Base-by-base conservation (phyloP, 345 rosid species). In the Trapa incisa region DNA sequence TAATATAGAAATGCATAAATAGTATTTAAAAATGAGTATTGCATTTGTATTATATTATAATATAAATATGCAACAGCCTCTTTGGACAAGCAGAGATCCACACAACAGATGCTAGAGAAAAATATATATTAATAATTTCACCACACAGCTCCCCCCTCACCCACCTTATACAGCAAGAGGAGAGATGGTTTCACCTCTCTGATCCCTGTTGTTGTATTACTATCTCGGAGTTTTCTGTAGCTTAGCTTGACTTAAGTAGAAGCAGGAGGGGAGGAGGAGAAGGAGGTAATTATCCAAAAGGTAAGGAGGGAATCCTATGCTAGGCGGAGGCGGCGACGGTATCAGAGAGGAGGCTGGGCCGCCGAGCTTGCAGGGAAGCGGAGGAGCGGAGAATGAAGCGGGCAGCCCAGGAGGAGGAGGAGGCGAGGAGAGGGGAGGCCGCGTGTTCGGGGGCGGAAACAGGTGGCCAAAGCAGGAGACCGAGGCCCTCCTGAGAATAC, bases 381-480 rank as follows among this genome's bases (percentile, higher is more conserved):
- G 32, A 12, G 64, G 48, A 22, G 29, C 29, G 16, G 50, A 57
- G 22, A 48, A 37, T 12, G 64, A 58, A 15, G 63, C 47, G 4
- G 37, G 54, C 14, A 0, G 22, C 33, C 43, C 61, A 64, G 17
- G 74, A 10, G 29, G 58, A 48, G 17, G 69, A 37, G 61, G 58
- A 38, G 17, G 69, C 38, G 61, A 66, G 69, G 54, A 65, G 58
- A 50, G 63, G 69, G 69, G 63, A 65, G 69, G 67, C 47, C 17
- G 63, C 5, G 13, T 39, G 47, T 72, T 72, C 65, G 75, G 63
- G 63, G 12, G 78, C 41, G 82, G 83, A 36, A 92, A 81, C 79
- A 78, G 96, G 67, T 92, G 97, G 98, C 96, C 97, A 47, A 80
- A 84, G 73, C 84, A 83, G 48, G 96, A 89, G 77, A 88, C 96